Evolutionary conservation across 2,329 filamentous ascomycete species (phyloP).

Genomic region (Shiraia sp.): DNA sequence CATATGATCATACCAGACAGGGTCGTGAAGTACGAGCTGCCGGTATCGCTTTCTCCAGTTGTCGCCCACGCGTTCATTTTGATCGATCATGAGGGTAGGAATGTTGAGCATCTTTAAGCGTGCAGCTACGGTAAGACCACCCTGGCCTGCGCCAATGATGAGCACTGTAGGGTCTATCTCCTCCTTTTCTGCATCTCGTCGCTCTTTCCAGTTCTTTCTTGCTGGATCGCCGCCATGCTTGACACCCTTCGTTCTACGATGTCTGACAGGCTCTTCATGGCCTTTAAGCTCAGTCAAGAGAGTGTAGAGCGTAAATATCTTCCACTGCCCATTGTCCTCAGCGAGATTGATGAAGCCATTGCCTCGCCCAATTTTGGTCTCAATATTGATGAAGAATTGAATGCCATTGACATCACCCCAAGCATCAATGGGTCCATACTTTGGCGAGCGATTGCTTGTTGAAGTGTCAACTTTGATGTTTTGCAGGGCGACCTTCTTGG

Average conservation of each 20-base stretch:
- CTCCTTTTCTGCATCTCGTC: conserved; percentile 30
- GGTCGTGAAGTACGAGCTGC: conserved; percentile 48
- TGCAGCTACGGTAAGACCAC: conserved; percentile 50
- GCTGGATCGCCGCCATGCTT: conserved; percentile 31
- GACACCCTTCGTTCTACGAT: conserved; percentile 33
- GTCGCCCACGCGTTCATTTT: conserved; percentile 48
- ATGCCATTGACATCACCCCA: conserved; percentile 36
- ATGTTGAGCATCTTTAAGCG: conserved; percentile 50
- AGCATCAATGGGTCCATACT: conserved; percentile 34
- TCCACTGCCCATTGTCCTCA: conserved; percentile 42
- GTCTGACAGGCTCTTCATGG: conserved; percentile 31
- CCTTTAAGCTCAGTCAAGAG: conserved; percentile 44
- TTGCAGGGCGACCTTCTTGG: conserved; percentile 37
- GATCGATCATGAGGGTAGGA: conserved; percentile 51
- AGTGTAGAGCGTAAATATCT: conserved; percentile 46
- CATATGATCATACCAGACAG: conserved; percentile 46
- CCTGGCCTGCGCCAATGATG: conserved; percentile 49
- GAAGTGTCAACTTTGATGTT: conserved; percentile 35
- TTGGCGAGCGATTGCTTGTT: conserved; percentile 18
- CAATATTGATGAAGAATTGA: conserved; percentile 34
- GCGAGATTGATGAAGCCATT: conserved; percentile 40
- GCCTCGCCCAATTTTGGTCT: conserved; percentile 34
- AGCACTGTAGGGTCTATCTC: conserved; percentile 33
- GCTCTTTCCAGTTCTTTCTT: conserved; percentile 38
- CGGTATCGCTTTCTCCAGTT: conserved; percentile 54